Evolutionary conservation across 805 yeast species (phyloP).

Genomic region (Ogataea nakhonphanomensis): DNA sequence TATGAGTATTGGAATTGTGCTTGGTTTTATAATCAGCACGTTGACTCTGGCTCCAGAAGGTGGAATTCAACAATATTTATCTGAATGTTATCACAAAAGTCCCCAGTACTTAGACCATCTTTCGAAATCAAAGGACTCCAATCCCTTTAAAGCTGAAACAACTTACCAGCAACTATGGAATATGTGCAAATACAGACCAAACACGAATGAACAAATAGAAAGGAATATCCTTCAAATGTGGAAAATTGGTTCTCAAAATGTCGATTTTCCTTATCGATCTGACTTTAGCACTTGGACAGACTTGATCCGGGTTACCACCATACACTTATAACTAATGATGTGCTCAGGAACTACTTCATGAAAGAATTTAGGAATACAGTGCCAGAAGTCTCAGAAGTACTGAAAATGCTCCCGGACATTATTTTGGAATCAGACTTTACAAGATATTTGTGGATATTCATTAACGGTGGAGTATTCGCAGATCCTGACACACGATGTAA

Average conservation of each 20-base stretch:
- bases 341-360: conserved; percentile 6
- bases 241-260: conserved; percentile 14
- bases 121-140: conserved; percentile 12
- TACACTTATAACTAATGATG: conserved; percentile 10
- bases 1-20: no score
- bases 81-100: conserved; percentile 7
- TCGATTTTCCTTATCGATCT: conserved; percentile 13
- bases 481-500: conserved; percentile 44
- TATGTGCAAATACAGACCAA: conserved; percentile 7
- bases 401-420: conserved; percentile 44
- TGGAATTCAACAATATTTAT: conserved; percentile 4
- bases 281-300: conserved; percentile 12
- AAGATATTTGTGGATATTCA: conserved; percentile 44
- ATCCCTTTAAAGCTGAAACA: conserved; percentile 13
- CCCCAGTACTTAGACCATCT: conserved; percentile 6
- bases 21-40: no score
- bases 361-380: conserved; percentile 20
- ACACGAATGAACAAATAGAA: conserved; percentile 13
- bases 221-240: conserved; percentile 23
- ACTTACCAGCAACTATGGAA: conserved; percentile 12
- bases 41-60: not conserved
- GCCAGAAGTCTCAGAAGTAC: conserved; percentile 47
- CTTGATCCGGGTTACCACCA: conserved; percentile 18
- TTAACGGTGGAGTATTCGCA: conserved; percentile 52
- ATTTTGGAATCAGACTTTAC: conserved; percentile 47